Conservation (phyloP, 148 eudicot genomes). For the Rheum nobile region DNA sequence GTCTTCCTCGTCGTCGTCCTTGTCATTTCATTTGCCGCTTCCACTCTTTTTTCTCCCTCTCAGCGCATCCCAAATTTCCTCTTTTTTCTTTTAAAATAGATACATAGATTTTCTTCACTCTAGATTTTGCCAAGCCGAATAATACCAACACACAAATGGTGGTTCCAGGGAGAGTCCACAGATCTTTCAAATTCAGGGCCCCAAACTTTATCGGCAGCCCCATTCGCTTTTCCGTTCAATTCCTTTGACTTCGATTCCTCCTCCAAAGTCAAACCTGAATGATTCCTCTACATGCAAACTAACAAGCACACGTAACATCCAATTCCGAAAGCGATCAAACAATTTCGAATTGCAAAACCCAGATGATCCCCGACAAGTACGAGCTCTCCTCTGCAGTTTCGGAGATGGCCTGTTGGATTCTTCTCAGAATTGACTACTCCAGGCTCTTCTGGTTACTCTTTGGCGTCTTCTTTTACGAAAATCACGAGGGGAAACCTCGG, state of each 20-base stretch:
- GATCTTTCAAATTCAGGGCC: slow-evolving; percentile 2
- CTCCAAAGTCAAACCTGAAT: not conserved
- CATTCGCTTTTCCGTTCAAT: not conserved
- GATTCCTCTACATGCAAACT: not conserved
- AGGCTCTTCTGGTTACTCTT: slow-evolving; percentile 75
- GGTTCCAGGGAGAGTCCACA: not conserved
- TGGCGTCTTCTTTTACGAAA: slow-evolving; percentile 68
- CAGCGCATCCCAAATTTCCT: not conserved
- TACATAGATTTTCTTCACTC: no score
- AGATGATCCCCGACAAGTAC: slow-evolving; percentile 1
- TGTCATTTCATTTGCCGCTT: not conserved
- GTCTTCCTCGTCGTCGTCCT: not conserved
- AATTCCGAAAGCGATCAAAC: not conserved
- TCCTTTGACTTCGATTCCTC: not conserved
- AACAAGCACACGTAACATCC: not conserved
- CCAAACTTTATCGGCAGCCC: not conserved
- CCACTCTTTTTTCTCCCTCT: not conserved
- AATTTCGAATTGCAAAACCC: not conserved
- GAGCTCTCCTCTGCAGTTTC: not conserved
- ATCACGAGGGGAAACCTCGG: slow-evolving; percentile 73
- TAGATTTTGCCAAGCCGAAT: no score
- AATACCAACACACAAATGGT: not conserved
- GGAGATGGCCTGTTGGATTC: slow-evolving; percentile 61
- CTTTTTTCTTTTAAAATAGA: not conserved
- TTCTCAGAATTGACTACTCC: slow-evolving; percentile 65